A percentile compares a stretch with the other conserved stretches of the same genome.
Evolutionary conservation across 1,284 basidiomycete genomes (phyloP).

Genomic region (Ceratobasidium sp.): DNA sequence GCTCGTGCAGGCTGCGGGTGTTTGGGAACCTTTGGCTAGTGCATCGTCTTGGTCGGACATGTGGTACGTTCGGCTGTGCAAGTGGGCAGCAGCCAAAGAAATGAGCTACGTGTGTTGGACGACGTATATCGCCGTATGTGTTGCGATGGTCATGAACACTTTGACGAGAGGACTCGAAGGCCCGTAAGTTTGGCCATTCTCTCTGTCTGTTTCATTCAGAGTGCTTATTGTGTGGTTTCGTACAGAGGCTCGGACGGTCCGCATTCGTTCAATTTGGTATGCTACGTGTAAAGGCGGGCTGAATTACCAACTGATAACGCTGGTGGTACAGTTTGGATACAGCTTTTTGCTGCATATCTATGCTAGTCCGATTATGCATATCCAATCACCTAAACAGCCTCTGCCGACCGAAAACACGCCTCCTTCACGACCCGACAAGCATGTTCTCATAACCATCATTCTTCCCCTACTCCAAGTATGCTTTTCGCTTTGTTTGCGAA

Average conservation of each 20-base stretch:
- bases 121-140: constrained; percentile 71
- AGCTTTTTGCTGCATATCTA: constrained; percentile 76
- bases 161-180: constrained; percentile 72
- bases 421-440: constrained; percentile 66
- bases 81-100: constrained; percentile 59
- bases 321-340: constrained; percentile 65
- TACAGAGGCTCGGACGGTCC: constrained; percentile 25
- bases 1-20: constrained; percentile 62
- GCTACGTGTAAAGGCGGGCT: constrained; percentile 14
- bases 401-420: constrained; percentile 21
- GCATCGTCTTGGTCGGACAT: constrained; percentile 44
- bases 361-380: constrained; percentile 66
- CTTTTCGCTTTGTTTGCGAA: constrained; percentile 18
- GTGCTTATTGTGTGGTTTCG: background rate
- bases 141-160: constrained; percentile 66
- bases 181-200: constrained; percentile 37
- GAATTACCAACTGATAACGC: constrained; percentile 22
- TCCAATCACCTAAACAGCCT: constrained; percentile 45
- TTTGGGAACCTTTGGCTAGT: constrained; percentile 47
- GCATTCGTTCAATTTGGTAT: constrained; percentile 43
- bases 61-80: constrained; percentile 52
- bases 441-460: constrained; percentile 69
- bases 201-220: background rate
- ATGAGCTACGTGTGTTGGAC: constrained; percentile 73
- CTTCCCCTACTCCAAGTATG: constrained; percentile 71